Conservation (phyloP, 305 asterid species). For the Solanum aculeatissimum region DNA sequence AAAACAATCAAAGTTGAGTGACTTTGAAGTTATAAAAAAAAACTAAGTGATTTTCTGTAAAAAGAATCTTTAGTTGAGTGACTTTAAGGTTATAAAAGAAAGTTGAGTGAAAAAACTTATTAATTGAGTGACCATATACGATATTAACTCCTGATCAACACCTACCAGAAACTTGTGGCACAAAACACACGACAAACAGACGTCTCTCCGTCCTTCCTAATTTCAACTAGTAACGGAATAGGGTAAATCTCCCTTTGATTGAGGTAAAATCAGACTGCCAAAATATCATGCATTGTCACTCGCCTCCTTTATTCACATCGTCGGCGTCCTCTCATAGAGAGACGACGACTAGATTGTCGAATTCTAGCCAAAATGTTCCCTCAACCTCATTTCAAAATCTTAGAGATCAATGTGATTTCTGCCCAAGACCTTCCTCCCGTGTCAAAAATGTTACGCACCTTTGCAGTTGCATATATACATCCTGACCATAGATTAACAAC, state of each 20-base stretch:
- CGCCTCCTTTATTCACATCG: not conserved
- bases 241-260: not conserved
- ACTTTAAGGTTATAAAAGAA: too few species aligned
- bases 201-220: not conserved
- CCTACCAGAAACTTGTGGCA: not conserved
- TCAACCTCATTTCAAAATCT: slow-evolving; percentile 33
- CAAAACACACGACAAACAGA: not conserved
- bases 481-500: slow-evolving; percentile 37
- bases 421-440: slow-evolving; percentile 54
- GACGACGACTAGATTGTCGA: not conserved
- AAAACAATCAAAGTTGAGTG: too few species aligned
- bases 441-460: slow-evolving; percentile 42
- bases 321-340: not conserved
- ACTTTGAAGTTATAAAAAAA: too few species aligned
- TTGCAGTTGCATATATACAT: slow-evolving; percentile 46
- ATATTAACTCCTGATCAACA: too few species aligned
- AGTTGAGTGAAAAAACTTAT: too few species aligned
- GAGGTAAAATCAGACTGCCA: not conserved
- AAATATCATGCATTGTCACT: not conserved
- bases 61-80: too few species aligned
- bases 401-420: slow-evolving; percentile 53
- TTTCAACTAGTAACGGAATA: not conserved
- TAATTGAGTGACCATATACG: not conserved
- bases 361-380: not conserved
- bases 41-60: too few species aligned